Evolutionary conservation across 108 stramenopile species (phyloP).

Genomic region (Skeletonema costatum): DNA sequence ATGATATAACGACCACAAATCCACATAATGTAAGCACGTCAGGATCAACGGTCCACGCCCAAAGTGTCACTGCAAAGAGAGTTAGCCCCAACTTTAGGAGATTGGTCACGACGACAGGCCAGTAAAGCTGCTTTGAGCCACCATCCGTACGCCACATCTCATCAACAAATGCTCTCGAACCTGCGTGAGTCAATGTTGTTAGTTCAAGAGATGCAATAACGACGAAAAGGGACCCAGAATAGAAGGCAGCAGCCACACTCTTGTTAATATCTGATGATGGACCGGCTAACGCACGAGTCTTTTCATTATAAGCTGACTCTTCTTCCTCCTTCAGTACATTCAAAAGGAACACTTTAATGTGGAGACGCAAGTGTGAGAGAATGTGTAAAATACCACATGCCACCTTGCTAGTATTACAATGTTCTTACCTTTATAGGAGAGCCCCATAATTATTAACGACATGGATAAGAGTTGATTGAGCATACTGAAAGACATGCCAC

Average conservation of each 20-base stretch:
- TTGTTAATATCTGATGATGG: background rate
- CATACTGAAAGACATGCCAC: background rate
- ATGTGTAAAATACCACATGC: no score
- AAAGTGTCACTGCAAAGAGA: conserved; percentile 8
- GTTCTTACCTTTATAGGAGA: conserved; percentile 11
- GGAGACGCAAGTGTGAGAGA: no score
- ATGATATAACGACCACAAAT: conserved; percentile 2
- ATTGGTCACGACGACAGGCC: conserved; percentile 1
- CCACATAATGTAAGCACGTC: conserved; percentile 8
- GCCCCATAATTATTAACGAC: conserved; percentile 20
- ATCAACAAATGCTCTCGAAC: background rate
- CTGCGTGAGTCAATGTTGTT: conserved; percentile 7
- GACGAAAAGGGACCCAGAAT: conserved; percentile 7
- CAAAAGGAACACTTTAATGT: background rate
- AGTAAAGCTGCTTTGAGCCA: background rate
- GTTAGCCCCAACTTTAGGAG: conserved; percentile 4
- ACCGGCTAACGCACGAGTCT: background rate
- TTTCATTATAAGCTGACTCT: background rate
- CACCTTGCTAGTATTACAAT: no score
- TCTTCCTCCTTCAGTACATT: conserved; percentile 1
- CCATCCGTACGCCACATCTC: background rate
- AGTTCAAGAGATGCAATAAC: conserved; percentile 10
- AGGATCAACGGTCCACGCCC: conserved; percentile 7
- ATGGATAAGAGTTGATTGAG: conserved; percentile 18
- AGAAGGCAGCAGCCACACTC: conserved; percentile 6